Evolutionary conservation across 306 rosid genomes (phyloP), one percentile per base, ranked within the genome.

Genomic region (Quercus engelmannii): DNA sequence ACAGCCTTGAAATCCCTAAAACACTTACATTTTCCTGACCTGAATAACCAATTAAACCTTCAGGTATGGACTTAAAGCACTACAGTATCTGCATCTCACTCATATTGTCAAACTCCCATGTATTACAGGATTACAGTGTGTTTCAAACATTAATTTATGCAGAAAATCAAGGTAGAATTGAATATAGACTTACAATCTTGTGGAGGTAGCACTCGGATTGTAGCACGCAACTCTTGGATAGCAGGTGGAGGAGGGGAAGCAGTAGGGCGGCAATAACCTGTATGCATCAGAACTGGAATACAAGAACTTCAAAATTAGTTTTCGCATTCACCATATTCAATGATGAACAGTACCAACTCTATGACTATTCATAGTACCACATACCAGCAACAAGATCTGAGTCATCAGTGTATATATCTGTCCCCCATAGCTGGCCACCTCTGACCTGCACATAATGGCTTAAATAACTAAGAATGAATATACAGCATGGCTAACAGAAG

Each of bases 401-500:
- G 85, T 94, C 99, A 71, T 90, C 91, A 17, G 97, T 94, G 85
- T 94, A 94, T 68, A 94, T 90, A 89, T 94, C 99, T 61, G 97
- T 94, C 28, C 99, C 99, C 99, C 99, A 94, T 26, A 94, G 87
- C 79, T 92, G 97, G 86, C 92, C 97, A 81, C 97, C 97, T 84
- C 97, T 86, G 76, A 94, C 99, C 99, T 94, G 90, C 80, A 91
- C 58, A 76, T 31, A 79, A 77, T 70, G 76, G 73, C 41, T 73
- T 72, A 51, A 43, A 57, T 55, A 77, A 77, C 54, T 79, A 75
- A 77, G 74, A 15, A 61, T 56, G 20, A 74, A 33, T 73, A 61
- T 56, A 63, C 33, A 63, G 25, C 69, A 81, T 23, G 41, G 62
- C 19, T 30, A 31, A 28, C 26, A 63, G 68, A 69, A 78, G 58